Evolutionary conservation across 768 basidiomycete species (phyloP).

Genomic region (Stropharia rugosoannulata): DNA sequence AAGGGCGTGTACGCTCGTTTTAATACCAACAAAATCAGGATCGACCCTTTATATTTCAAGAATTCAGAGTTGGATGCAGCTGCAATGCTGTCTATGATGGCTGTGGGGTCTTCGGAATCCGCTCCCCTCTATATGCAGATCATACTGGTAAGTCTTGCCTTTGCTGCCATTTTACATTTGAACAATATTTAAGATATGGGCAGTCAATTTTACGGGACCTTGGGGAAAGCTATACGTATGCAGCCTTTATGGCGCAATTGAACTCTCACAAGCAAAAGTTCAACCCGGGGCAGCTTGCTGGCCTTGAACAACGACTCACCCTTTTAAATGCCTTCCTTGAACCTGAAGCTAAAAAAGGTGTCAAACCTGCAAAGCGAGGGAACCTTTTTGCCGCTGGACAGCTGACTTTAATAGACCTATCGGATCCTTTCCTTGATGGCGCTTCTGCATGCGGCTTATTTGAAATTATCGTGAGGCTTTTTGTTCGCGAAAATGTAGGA

Average conservation of each 20-base stretch:
- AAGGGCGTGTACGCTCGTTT: conserved; percentile 52
- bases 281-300: conserved; percentile 52
- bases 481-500: conserved; percentile 56
- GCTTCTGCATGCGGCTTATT: conserved; percentile 68
- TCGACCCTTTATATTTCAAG: conserved; percentile 54
- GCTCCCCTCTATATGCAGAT: conserved; percentile 72
- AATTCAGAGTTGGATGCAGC: conserved; percentile 66
- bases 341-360: background rate
- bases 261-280: conserved; percentile 48
- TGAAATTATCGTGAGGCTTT: conserved; percentile 65
- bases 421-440: conserved; percentile 72
- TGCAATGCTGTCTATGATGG: conserved; percentile 76
- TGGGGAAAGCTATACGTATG: conserved; percentile 57
- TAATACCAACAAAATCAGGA: conserved; percentile 41
- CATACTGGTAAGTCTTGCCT: conserved; percentile 43
- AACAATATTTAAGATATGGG: background rate
- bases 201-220: conserved; percentile 62
- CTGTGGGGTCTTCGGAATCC: conserved; percentile 56
- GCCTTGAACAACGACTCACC: conserved; percentile 63
- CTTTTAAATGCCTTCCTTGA: conserved; percentile 60
- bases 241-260: conserved; percentile 46
- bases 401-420: conserved; percentile 68
- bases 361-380: conserved; percentile 1
- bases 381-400: conserved; percentile 54
- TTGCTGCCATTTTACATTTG: background rate